phyloP scores from a whole-genome alignment of 768 basidiomycete genomes.

The Tulasnella sp. region DNA sequence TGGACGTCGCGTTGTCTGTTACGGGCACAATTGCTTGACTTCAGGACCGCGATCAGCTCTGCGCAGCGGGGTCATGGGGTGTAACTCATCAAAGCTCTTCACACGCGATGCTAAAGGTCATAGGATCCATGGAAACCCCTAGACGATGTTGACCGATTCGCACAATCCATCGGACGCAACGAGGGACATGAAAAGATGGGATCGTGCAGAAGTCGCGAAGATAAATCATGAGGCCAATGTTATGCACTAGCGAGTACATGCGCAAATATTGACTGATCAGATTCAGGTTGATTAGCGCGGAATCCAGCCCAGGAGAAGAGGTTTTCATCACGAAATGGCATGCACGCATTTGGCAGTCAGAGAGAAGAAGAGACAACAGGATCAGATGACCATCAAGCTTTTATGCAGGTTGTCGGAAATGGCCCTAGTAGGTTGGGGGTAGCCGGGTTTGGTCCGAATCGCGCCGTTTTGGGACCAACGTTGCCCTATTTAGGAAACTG shows the following conservation, averaged over 20 bases:
- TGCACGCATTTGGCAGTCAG: neutral
- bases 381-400: neutral
- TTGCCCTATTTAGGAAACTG: neutral
- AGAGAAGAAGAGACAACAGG: neutral
- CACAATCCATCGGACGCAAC: neutral
- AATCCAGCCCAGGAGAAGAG: neutral
- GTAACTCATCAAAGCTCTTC: neutral
- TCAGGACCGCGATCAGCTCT: too few species aligned
- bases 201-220: neutral
- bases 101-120: neutral
- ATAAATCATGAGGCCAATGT: neutral
- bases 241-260: neutral
- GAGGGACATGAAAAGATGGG: neutral
- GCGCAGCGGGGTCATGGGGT: neutral
- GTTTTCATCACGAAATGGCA: neutral
- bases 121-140: neutral
- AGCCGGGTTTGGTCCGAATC: neutral
- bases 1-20: too few species aligned
- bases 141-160: neutral
- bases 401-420: neutral
- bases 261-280: neutral
- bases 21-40: too few species aligned
- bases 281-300: neutral
- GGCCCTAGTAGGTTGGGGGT: neutral
- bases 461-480: neutral